Evolutionary conservation across 345 rosid genomes (phyloP), one percentile per base, ranked within the genome.

Genomic region (Lepidium africanum): DNA sequence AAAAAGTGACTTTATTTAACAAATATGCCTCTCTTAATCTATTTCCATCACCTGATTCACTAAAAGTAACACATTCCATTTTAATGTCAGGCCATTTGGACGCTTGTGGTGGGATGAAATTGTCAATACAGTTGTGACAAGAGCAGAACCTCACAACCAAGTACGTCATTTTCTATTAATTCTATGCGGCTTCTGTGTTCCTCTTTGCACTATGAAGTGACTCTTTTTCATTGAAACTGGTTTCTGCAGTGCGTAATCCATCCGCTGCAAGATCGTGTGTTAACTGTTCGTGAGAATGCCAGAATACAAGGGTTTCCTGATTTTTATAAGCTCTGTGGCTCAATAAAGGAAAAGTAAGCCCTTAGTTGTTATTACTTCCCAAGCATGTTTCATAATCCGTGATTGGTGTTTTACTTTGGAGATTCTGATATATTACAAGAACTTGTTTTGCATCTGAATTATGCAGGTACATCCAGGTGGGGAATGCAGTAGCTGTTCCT

Each of bases 281-380:
- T 80, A 5, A 47, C 79, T 16, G 70, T 84, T 9, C 75, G 81
- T 10, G 88, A 80, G 49, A 81, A 80, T 19, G 87, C 85, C 10
- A 74, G 85, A 55, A 5, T 81, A 14, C 82, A 80, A 63, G 82
- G 88, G 0, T 81, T 84, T 14, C 88, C 84, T 7, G 81, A 78
- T 43, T 78, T 63, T 40, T 81, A 84, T 27, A 67, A 72, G 64
- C 78, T 84, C 7, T 67, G 47, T 33, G 84, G 85, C 3, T 7
- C 77, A 23, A 59, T 80, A 9, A 81, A 76, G n/a, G 64, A 80
- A 66, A 78, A 77, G 83, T 78, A 38, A 68, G 73, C 53, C 12
- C 23, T 35, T 41, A 25, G 16, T 47, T 48, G 13, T 11, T 17
- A 15, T 17, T 30, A 14, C 41, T 38, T 41, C 14, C 1, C 41